Percentiles rank a stretch among this genome's conserved stretches.
Evolutionary conservation across 306 rosid species (phyloP).

Genomic region (Glycine latifolia): DNA sequence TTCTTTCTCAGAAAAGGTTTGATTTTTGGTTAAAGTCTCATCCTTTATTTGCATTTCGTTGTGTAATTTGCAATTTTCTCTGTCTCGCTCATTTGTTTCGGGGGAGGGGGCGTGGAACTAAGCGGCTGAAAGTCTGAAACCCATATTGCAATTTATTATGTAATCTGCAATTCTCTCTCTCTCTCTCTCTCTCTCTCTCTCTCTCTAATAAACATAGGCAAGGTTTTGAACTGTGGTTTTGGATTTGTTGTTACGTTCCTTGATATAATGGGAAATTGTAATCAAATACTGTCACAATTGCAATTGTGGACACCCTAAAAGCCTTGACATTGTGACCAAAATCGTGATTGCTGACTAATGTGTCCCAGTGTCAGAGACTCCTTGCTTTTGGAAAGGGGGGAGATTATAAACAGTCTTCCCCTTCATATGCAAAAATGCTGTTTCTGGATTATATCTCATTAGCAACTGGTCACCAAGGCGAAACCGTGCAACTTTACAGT

Average conservation of each 20-base stretch:
- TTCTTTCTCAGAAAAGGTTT: slow-evolving; percentile 92
- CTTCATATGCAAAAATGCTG: too few species aligned
- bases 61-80: not conserved
- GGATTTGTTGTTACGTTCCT: not conserved
- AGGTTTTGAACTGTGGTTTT: not conserved
- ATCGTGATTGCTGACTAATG: not conserved
- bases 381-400: too few species aligned
- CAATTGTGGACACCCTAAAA: not conserved
- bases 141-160: not conserved
- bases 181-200: not conserved
- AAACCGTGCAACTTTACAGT: too few species aligned
- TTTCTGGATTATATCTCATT: too few species aligned
- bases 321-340: not conserved
- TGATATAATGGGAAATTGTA: not conserved
- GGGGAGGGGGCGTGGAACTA: not conserved
- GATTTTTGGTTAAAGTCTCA: slow-evolving; percentile 37
- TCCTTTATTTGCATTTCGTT: slow-evolving; percentile 11
- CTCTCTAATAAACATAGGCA: not conserved
- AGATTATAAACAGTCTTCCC: too few species aligned
- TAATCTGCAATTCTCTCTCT: not conserved
- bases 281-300: not conserved
- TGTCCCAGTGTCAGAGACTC: too few species aligned
- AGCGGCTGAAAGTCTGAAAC: not conserved
- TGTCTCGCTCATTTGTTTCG: not conserved
- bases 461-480: too few species aligned